Conservation (phyloP, 176 grass and related monocot species). For the Areca catechu region DNA sequence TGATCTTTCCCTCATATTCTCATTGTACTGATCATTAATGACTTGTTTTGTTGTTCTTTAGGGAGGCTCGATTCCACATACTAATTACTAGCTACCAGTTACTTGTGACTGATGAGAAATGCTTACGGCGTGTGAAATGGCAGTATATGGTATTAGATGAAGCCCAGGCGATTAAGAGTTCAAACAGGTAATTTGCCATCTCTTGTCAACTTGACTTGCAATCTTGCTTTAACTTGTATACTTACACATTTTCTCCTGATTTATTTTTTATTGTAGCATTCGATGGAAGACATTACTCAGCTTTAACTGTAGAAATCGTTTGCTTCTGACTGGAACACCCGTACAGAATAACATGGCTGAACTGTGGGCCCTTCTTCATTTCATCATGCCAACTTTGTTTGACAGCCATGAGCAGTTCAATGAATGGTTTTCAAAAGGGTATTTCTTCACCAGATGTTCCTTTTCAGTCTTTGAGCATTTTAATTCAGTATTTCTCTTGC, state of each 20-base stretch:
- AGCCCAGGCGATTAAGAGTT: constrained; percentile 99
- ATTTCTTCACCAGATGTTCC: constrained; percentile 23
- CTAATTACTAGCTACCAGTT: constrained; percentile 99
- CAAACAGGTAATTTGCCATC: constrained; percentile 62
- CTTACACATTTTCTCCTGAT: neutral
- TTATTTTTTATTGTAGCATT: constrained; percentile 49
- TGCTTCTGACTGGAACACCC: constrained; percentile 97
- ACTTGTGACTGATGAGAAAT: constrained; percentile 94
- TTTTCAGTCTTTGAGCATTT: constrained; percentile 17
- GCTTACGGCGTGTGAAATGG: constrained; percentile 93
- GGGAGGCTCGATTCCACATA: constrained; percentile 95
- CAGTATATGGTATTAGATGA: constrained; percentile 99
- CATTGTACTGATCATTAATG: constrained; percentile 8
- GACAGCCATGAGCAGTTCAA: constrained; percentile 99
- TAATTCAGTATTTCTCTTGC: constrained; percentile 16
- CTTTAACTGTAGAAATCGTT: constrained; percentile 98
- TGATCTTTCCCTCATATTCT: no score
- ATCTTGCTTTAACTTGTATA: no score
- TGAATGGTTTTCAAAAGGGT: constrained; percentile 99
- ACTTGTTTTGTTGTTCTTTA: constrained; percentile 20
- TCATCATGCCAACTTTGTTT: constrained; percentile 99
- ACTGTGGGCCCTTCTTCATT: constrained; percentile 98
- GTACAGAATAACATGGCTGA: constrained; percentile 99
- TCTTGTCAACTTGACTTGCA: neutral
- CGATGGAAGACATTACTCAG: constrained; percentile 96